Conservation (phyloP, 805 yeast species). For the Hagleromyces aurorensis region DNA sequence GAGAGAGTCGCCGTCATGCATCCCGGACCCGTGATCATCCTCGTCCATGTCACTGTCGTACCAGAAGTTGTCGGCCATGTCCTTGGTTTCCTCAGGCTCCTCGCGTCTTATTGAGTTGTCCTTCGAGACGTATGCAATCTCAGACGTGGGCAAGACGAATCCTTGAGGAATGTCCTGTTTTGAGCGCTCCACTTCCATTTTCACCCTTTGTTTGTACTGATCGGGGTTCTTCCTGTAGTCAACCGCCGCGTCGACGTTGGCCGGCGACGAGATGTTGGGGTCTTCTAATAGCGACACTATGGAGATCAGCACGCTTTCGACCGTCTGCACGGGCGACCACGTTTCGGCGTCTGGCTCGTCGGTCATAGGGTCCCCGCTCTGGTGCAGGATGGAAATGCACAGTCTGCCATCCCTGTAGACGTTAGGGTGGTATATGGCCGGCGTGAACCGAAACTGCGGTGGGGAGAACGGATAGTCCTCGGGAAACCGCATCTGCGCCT, state of each 20-base stretch:
- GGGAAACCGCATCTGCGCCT: conserved; percentile 92
- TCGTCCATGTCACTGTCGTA: conserved; percentile 63
- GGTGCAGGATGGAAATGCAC: conserved; percentile 88
- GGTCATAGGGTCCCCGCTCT: conserved; percentile 80
- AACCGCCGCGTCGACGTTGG: conserved; percentile 92
- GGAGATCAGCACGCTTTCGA: conserved; percentile 81
- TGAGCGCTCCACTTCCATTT: conserved; percentile 75
- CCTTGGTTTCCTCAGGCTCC: conserved; percentile 39
- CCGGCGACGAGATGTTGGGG: conserved; percentile 90
- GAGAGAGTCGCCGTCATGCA: conserved; percentile 35
- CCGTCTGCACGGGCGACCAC: conserved; percentile 91
- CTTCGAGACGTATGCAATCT: conserved; percentile 44
- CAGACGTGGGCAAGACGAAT: conserved; percentile 70
- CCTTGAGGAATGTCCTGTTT: conserved; percentile 83
- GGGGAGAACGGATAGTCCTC: conserved; percentile 87
- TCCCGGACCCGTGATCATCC: conserved; percentile 52
- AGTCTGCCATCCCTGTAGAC: conserved; percentile 89
- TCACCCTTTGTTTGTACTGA: conserved; percentile 65
- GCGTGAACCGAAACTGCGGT: conserved; percentile 86
- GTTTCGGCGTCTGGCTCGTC: conserved; percentile 93
- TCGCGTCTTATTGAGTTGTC: conserved; percentile 15
- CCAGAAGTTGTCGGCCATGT: conserved; percentile 78
- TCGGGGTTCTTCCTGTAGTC: conserved; percentile 78
- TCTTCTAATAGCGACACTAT: conserved; percentile 87
- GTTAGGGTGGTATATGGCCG: conserved; percentile 91